Percentiles rank a stretch among this genome's conserved stretches.
These are phyloP conservation scores for Eutypa lata DNA, from an alignment of 2,329 filamentous ascomycete species.

Conservation along the genomic window DNA sequence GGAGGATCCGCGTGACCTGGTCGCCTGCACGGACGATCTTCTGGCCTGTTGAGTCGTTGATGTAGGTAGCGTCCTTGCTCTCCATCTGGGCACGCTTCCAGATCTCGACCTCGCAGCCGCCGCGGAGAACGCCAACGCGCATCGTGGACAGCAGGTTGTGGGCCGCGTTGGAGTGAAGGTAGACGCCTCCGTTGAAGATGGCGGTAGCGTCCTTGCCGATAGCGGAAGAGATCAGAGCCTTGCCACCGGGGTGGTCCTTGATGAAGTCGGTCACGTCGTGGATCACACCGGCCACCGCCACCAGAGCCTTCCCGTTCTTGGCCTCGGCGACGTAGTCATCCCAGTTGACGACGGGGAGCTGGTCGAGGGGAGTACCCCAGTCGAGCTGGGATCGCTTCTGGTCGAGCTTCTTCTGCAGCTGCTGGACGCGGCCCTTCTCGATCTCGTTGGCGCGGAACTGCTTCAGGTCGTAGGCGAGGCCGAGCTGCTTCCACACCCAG, in stretches of 20 bases:
- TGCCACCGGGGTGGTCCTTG: constrained; percentile 65
- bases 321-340: constrained; percentile 63
- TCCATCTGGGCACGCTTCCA: constrained; percentile 67
- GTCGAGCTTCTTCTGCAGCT: constrained; percentile 67
- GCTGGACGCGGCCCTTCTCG: constrained; percentile 65
- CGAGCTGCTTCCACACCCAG: constrained; percentile 65
- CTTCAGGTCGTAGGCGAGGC: constrained; percentile 65
- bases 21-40: constrained; percentile 71
- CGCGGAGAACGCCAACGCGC: constrained; percentile 64
- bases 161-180: constrained; percentile 65
- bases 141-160: constrained; percentile 67
- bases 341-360: constrained; percentile 39
- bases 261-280: constrained; percentile 66
- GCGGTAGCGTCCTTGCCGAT: constrained; percentile 66
- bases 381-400: constrained; percentile 60
- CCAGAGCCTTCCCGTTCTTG: constrained; percentile 60
- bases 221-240: constrained; percentile 61
- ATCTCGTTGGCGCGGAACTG: constrained; percentile 66
- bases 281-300: constrained; percentile 61
- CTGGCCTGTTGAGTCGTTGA: constrained; percentile 67
- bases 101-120: constrained; percentile 66
- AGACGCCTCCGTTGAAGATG: constrained; percentile 68
- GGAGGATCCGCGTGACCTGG: constrained; percentile 71
- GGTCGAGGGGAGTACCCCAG: constrained; percentile 64
- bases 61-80: constrained; percentile 63